Base-by-base conservation (phyloP, 805 yeast species). In the Suhomyces vadensis region DNA sequence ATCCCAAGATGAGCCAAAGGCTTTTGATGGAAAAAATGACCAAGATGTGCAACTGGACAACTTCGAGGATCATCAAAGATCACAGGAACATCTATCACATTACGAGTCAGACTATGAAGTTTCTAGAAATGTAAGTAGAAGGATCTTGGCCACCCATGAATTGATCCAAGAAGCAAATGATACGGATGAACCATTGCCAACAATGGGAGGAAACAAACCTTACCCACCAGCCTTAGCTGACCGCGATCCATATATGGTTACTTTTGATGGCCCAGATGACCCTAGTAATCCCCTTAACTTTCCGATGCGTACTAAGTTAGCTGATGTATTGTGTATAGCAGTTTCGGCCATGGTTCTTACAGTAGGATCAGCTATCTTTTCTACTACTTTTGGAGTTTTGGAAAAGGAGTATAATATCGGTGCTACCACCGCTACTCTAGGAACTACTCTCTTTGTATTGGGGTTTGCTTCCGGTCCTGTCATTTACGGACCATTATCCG, bases 391-490 rank as follows among this genome's bases (percentile, higher is more conserved):
- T 8, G 56, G 63, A 0, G 75, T 63, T 16, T 56, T 89, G 24
- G 62, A 76, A 50, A 67, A 52, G 39, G 64, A 74, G 31, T 91
- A 64, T 63, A 78, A 78, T 46, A 81, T 91, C 37, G 83, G 86
- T 33, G 49, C 57, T 5, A 85, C 81, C 8, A 91, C 82, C n/a
- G 84, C 85, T 10, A 77, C 87, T 16, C 72, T 92, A 37, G 86
- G 88, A 44, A 76, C 89, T 7, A 81, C 97, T 0, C 71, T 90
- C 20, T 91, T 80, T 56, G 97, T 91, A n/a, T 64, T 89, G 35
- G 98, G 97, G 8, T 92, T 90, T 65, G 97, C 97, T 1, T 77
- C 88, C 0, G 97, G 97, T 14, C 98, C 98, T 3, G 72, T 91
- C 40, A 57, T 88, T 21, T 52, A 37, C 21, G 56, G 55, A 2